Conservation (phyloP, 345 rosid genomes). For the Dimocarpus longan region DNA sequence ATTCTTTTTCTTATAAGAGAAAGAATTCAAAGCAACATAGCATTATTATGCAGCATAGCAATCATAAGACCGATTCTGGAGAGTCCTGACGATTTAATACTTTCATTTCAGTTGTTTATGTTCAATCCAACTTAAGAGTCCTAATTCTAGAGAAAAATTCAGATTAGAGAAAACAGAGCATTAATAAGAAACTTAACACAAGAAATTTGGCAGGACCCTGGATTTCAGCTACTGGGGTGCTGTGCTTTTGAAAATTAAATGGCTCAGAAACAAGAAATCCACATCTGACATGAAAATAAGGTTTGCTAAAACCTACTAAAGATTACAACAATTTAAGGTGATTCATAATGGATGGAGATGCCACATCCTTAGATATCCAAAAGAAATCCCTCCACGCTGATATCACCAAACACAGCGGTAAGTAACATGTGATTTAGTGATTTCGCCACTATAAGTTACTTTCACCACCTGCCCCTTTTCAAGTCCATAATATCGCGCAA, state of each 20-base stretch:
- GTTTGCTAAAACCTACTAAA: too few relatives aligned
- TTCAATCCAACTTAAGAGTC: too few relatives aligned
- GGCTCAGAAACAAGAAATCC: background rate
- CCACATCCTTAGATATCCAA: background rate
- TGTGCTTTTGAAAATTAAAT: background rate
- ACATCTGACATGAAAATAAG: slow-evolving; percentile 2
- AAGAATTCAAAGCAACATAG: too few relatives aligned
- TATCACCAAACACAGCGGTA: slow-evolving; percentile 57
- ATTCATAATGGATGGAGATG: background rate
- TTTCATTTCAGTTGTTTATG: too few relatives aligned
- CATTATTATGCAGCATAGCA: too few relatives aligned
- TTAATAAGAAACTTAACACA: background rate
- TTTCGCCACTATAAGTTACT: slow-evolving; percentile 49
- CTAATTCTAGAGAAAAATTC: background rate
- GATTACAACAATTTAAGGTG: background rate
- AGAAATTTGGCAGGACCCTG: background rate
- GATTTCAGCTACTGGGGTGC: background rate
- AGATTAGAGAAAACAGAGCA: background rate
- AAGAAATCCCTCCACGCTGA: too few relatives aligned
- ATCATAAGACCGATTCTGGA: too few relatives aligned
- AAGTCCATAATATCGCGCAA: slow-evolving; percentile 63
- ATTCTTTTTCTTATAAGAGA: too few relatives aligned
- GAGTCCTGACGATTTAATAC: too few relatives aligned
- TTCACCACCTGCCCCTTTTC: slow-evolving; percentile 75
- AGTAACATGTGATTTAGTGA: slow-evolving; percentile 44